Conservation (phyloP, 768 basidiomycete species). For the Ramaria sp. region DNA sequence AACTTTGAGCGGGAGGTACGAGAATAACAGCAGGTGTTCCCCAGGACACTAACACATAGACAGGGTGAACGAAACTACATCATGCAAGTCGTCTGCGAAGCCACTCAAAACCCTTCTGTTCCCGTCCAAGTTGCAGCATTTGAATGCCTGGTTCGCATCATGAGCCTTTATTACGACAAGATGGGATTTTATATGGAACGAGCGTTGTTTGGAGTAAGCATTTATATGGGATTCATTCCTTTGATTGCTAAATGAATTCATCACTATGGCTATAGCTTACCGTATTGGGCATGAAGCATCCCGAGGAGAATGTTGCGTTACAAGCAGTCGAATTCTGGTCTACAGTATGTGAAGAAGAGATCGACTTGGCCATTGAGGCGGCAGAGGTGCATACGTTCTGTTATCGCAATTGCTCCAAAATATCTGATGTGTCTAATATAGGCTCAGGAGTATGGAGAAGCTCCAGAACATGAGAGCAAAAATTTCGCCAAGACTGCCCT, state of each 20-base stretch:
- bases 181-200: constrained; percentile 99
- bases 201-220: constrained; percentile 86
- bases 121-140: constrained; percentile 93
- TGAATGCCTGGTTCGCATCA: constrained; percentile 90
- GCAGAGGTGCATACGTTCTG: constrained; percentile 54
- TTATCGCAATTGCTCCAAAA: background rate
- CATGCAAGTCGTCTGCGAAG: constrained; percentile 99
- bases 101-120: constrained; percentile 75
- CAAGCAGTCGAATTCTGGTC: constrained; percentile 99
- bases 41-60: background rate
- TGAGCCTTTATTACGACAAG: constrained; percentile 97
- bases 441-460: constrained; percentile 86
- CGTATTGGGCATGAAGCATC: constrained; percentile 93
- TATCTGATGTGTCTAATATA: constrained; percentile 18
- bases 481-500: constrained; percentile 92
- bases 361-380: constrained; percentile 83
- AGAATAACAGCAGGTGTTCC: constrained; percentile 10
- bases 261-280: constrained; percentile 51
- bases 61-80: constrained; percentile 99
- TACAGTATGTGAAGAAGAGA: constrained; percentile 96
- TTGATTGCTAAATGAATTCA: constrained; percentile 8
- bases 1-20: constrained; percentile 94
- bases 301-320: constrained; percentile 81
- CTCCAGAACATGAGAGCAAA: constrained; percentile 75
- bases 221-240: background rate